Conservation (phyloP, 768 basidiomycete species). For the Galerina sulciceps region DNA sequence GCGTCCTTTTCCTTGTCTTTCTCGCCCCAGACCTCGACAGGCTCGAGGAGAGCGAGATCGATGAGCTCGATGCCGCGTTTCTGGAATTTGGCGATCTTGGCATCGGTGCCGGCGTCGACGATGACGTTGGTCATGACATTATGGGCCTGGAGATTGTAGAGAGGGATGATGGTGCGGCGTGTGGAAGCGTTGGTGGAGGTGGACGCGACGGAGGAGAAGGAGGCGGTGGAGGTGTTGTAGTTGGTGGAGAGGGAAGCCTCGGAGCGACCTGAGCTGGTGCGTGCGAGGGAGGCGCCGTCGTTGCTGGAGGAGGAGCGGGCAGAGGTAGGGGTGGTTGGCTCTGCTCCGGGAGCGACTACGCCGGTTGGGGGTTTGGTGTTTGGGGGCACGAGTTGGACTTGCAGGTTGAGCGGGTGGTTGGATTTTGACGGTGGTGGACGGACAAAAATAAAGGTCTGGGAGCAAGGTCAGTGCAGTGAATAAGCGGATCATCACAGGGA, state of each 20-base stretch:
- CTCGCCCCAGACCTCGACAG: constrained; percentile 73
- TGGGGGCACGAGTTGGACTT: constrained; percentile 89
- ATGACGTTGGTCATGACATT: constrained; percentile 87
- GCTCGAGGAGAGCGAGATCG: constrained; percentile 78
- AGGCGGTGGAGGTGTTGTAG: constrained; percentile 43
- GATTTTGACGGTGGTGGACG: constrained; percentile 84
- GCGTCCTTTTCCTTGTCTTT: constrained; percentile 26
- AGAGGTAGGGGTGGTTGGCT: constrained; percentile 31
- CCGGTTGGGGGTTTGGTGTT: constrained; percentile 47
- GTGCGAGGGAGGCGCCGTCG: constrained; percentile 35
- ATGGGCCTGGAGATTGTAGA: constrained; percentile 89
- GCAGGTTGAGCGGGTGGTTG: constrained; percentile 89
- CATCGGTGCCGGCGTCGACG: constrained; percentile 87
- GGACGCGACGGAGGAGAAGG: constrained; percentile 41
- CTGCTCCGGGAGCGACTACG: constrained; percentile 28
- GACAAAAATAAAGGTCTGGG: constrained; percentile 88
- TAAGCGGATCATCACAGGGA: constrained; percentile 1
- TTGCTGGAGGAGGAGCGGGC: constrained; percentile 28
- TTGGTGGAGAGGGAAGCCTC: constrained; percentile 45
- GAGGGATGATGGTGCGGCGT: constrained; percentile 67
- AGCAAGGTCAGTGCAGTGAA: constrained; percentile 2
- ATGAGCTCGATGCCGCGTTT: constrained; percentile 78
- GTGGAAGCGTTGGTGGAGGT: constrained; percentile 22
- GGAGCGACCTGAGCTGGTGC: constrained; percentile 64
- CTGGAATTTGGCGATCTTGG: constrained; percentile 79